Evolutionary conservation across 1,139 yeast genomes (phyloP), one percentile per base, ranked within the genome.

Genomic region (Fermentozyma sake): DNA sequence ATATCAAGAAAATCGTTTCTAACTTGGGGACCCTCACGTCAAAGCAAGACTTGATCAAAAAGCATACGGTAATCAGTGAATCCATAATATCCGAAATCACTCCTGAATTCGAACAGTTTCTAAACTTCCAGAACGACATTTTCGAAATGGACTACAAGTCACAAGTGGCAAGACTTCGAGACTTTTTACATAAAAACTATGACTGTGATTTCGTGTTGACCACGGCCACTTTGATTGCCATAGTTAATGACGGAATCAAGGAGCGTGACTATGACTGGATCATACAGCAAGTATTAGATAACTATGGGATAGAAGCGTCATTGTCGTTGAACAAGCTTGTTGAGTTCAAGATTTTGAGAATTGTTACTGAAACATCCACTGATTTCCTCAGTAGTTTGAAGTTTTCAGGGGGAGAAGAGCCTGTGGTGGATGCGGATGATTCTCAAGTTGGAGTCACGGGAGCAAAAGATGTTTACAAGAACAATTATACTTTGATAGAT

Each of bases 31-130:
- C 66, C 11, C 56, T 89, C 26, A 89, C 87, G 30, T 55, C 68
- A 10, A 69, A 76, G 27, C 95, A 87, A 47, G 78, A 72, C 24
- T 61, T 75, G 37, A 69, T 91, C 17, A 75, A 83, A 33, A 73
- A 76, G 35, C 96, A 87, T 48, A 87, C 96, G 0, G 60, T 61
- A 4, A 58, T 91, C 14, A 84, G 95, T 3, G 95, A 87, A 42
- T 65, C 63, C 14, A 66, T 86, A 2, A 61, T 89, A 50, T 54
- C 61, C 9, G 58, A 60, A 20, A 78, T 85, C 7, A 70, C 69
- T 25, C 39, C 54, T 22, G 58, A 54, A 26, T 78, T 78, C 49
- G 77, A 78, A 39, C 60, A 63, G 15, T 65, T 72, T 34, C 56
- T 87, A 12, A 80, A 76, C 33, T 63, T 86, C 26, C 93, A 87